Evolutionary conservation across 148 eudicot species (phyloP).

Genomic region (Rhododendron ferrugineum): DNA sequence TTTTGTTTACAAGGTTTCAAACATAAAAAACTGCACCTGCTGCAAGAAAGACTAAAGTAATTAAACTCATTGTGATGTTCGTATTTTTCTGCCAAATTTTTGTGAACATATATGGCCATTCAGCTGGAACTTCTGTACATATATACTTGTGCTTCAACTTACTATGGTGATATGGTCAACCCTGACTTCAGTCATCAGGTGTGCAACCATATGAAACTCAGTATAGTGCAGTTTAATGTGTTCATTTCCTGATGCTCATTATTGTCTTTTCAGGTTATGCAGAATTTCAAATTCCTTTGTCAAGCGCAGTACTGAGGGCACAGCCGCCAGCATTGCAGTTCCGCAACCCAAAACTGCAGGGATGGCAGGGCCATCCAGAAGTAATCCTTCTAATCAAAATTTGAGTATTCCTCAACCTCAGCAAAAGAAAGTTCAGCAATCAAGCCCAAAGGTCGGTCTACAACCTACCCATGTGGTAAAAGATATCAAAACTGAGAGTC

Average conservation of each 20-base stretch:
- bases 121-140: not conserved
- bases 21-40: no score
- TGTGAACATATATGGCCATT: not conserved
- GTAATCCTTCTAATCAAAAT: conserved; percentile 27
- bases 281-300: conserved; percentile 76
- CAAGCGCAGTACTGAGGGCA: conserved; percentile 51
- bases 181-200: not conserved
- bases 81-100: not conserved
- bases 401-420: conserved; percentile 36
- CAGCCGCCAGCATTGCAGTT: conserved; percentile 25
- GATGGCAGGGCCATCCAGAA: conserved; percentile 27
- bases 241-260: not conserved
- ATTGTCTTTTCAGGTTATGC: conserved; percentile 55
- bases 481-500: conserved; percentile 37
- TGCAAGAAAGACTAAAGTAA: no score
- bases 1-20: no score
- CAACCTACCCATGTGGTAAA: conserved; percentile 25
- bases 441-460: conserved; percentile 38
- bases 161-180: not conserved
- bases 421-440: conserved; percentile 41
- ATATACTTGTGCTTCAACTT: not conserved
- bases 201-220: not conserved
- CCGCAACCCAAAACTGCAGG: conserved; percentile 36
- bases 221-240: not conserved
- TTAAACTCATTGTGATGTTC: not conserved